Evolutionary conservation across 169 alveolate species (phyloP), one percentile per base, ranked within the genome.

Genomic region (Theileria equi): DNA sequence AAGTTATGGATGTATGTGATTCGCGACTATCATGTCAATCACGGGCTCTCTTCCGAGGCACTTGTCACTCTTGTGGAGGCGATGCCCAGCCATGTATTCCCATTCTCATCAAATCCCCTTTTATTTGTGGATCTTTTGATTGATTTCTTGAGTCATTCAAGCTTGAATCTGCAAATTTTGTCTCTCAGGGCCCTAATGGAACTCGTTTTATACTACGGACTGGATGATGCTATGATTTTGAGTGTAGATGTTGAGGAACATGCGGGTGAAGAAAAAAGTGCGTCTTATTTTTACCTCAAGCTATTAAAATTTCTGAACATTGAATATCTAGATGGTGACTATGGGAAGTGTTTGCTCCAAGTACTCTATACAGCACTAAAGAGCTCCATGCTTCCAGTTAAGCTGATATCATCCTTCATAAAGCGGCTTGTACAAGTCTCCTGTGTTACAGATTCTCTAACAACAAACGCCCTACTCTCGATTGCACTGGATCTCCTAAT

Each of bases 361-460:
- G 29, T 74, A 28, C 23, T 74, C 21, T 50, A 43, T 23, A 38
- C 23, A 60, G 70, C 84, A 1, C n/a, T 74, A 11, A 50, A 66
- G 43, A 74, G 84, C 41, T 52, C 68, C 5, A 74, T 53, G 79
- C 11, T 74, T 11, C 84, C 78, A 1, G 53, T 59, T 28, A 49
- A 38, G 19, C 34, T 74, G 45, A 44, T 45, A 17, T 54, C 66
- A 26, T 31, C 10, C 21, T 74, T 74, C 28, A 74, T 74, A 44
- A 74, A 74, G 84, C 63, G 54, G 32, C 16, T 74, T 19, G 58
- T 74, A 5, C 8, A 58, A 0, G 50, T 34, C n/a, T 43, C 84
- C 10, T 44, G 73, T n/a, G 50, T 74, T 25, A 44, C 73, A 8
- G 62, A 23, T 31, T 54, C 58, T 17, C 16, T 32, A 29, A 31